Evolutionary conservation across 1,284 basidiomycete genomes (phyloP), one percentile per base, ranked within the genome.

Genomic region (Ustilago shanxiensis): DNA sequence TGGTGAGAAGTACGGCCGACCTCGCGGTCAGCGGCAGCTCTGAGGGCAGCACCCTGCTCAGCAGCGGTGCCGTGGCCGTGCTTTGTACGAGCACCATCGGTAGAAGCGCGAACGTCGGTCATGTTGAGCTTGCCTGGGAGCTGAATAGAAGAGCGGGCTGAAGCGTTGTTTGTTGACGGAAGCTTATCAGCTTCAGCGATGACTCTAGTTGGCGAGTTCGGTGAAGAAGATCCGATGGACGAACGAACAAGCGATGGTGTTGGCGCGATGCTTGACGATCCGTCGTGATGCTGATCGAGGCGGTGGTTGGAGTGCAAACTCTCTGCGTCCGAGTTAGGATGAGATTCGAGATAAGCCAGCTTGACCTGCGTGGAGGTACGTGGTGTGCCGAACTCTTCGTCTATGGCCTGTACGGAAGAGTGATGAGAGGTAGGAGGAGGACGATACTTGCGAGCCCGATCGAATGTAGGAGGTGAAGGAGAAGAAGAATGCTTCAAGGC

Each of bases 61-160:
- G 77, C 73, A 37, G 78, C 75, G 9, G 70, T 78, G 20, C 78
- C 75, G 13, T 63, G 61, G 22, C 72, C 79, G 24, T 80, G 79
- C 1, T 52, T 24, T 16, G 77, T 77, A 2, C 47, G 26, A 14
- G 39, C 10, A 18, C 44, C 39, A 10, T 61, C 55, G 14, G 41
- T 52, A 7, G 58, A 33, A 14, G 22, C 13, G 47, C 47, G 6
- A 11, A 28, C 47, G 55, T 59, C 59, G 39, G 66, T 39, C 72
- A 74, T 74, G 59, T 22, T 39, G 41, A 41, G 24, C 2, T 53
- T 16, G 29, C 8, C 9, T 9, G 49, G 8, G 8, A 57, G n/a
- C 1, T 54, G 60, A 4, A 24, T 3, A 16, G 69, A 59, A 0
- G 59, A 33, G n/a, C 39, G 52, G n/a, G 35, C 10, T 5, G 66